These are phyloP conservation scores for Suillus occidentalis DNA, from an alignment of 768 basidiomycete genomes.

Conservation along the genomic window DNA sequence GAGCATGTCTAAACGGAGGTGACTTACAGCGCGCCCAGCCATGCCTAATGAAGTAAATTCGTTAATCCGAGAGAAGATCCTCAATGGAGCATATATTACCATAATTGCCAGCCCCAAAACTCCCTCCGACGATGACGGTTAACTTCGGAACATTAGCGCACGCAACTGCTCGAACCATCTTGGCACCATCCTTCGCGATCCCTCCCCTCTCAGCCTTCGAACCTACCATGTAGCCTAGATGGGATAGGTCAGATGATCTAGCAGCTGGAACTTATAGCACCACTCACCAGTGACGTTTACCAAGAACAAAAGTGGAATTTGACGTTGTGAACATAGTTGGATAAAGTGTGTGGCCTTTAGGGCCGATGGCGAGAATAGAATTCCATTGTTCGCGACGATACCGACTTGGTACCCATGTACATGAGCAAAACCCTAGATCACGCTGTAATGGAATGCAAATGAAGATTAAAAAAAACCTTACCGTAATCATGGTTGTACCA, in stretches of 20 bases:
- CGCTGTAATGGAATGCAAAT: conserved; percentile 8
- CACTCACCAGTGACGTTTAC: conserved; percentile 86
- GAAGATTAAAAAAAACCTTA: conserved; percentile 26
- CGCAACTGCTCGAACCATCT: conserved; percentile 95
- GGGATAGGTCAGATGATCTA: conserved; percentile 9
- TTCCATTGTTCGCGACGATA: conserved; percentile 93
- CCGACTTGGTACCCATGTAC: conserved; percentile 90
- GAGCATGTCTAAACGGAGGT: not conserved
- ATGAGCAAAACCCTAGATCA: conserved; percentile 74
- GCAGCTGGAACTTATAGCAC: not conserved
- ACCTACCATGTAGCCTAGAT: conserved; percentile 89
- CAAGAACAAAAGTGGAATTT: conserved; percentile 87
- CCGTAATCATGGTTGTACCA: conserved; percentile 86
- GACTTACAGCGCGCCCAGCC: conserved; percentile 84
- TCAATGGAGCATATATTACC: conserved; percentile 41
- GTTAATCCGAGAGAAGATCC: conserved; percentile 11
- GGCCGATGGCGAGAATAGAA: conserved; percentile 91
- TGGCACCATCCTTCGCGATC: conserved; percentile 92
- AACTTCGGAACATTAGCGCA: conserved; percentile 94
- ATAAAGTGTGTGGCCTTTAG: conserved; percentile 96
- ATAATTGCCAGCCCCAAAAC: conserved; percentile 95
- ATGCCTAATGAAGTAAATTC: conserved; percentile 55
- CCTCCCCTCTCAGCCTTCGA: conserved; percentile 93
- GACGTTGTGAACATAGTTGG: conserved; percentile 87
- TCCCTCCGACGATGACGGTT: conserved; percentile 90